Evolutionary conservation across 441 rosid species (phyloP).

Genomic region (Gossypium gossypioides): DNA sequence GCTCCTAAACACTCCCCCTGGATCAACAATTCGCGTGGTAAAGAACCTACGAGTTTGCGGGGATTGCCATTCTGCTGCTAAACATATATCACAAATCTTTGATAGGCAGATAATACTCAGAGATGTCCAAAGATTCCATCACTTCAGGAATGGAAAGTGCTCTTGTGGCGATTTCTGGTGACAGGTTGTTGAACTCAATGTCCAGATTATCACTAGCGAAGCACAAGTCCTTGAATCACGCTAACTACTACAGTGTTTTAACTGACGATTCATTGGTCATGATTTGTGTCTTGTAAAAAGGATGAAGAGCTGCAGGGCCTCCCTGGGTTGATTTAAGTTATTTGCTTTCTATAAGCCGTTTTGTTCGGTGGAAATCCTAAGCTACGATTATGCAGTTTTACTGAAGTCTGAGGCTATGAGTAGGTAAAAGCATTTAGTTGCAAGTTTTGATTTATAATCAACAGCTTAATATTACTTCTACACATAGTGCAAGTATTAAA

Average conservation of each 20-base stretch:
- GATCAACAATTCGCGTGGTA: conserved; percentile 44
- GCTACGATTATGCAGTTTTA: not conserved
- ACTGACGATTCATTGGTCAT: not conserved
- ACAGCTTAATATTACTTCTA: not conserved
- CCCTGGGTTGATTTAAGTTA: not conserved
- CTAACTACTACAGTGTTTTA: not conserved
- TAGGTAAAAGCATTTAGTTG: not conserved
- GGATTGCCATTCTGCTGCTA: conserved; percentile 62
- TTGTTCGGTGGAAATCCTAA: not conserved
- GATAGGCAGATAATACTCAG: conserved; percentile 46
- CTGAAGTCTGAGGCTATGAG: not conserved
- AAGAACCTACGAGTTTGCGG: conserved; percentile 55
- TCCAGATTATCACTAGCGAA: not conserved
- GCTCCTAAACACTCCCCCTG: conserved; percentile 43
- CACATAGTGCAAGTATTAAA: not conserved
- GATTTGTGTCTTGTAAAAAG: not conserved
- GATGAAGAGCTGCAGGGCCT: not conserved
- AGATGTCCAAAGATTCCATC: conserved; percentile 66
- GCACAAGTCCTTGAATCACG: not conserved
- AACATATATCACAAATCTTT: conserved; percentile 39
- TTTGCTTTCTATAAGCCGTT: not conserved
- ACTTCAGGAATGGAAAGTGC: conserved; percentile 47
- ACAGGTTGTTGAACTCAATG: conserved; percentile 9
- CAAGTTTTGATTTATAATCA: not conserved
- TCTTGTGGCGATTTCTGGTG: conserved; percentile 63